Evolutionary conservation across 2,329 filamentous ascomycete species (phyloP).

Genomic region (Neopestalotiopsis clavispora): DNA sequence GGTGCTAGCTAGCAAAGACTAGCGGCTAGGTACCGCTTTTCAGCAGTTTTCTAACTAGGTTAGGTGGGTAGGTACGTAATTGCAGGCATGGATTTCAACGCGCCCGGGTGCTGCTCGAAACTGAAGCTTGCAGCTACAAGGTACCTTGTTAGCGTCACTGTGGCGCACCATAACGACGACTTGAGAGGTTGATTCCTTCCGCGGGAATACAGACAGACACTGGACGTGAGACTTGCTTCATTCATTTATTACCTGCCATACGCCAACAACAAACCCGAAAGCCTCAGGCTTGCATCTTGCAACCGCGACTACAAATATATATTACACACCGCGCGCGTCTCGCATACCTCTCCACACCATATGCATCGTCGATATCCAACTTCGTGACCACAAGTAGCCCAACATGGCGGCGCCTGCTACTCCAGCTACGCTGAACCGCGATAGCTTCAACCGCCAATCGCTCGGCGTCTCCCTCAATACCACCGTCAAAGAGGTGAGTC

Average conservation of each 20-base stretch:
- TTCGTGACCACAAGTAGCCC: conserved; percentile 16
- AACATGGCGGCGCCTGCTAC: conserved; percentile 13
- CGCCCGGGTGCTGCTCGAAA: background rate
- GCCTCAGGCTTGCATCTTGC: background rate
- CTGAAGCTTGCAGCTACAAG: background rate
- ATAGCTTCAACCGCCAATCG: conserved; percentile 66
- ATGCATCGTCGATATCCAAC: conserved; percentile 9
- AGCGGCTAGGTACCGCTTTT: background rate
- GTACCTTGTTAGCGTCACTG: background rate
- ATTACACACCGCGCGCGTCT: background rate
- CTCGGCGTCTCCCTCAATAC: conserved; percentile 68
- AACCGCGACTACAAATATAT: background rate
- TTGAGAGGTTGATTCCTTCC: conserved; percentile 2
- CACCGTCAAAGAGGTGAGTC: conserved; percentile 69
- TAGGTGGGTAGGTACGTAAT: background rate
- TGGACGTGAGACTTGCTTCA: background rate
- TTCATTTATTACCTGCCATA: background rate
- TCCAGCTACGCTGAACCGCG: conserved; percentile 41
- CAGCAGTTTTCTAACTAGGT: background rate
- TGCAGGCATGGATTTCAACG: background rate
- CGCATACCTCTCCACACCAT: background rate
- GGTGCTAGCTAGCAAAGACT: too few species aligned
- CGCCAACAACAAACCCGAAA: background rate
- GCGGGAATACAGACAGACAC: background rate
- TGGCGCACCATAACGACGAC: background rate